Percentiles rank a stretch among this genome's conserved stretches.
These are phyloP conservation scores for Penicillium sp. DNA, from an alignment of 2,329 filamentous ascomycete genomes.

Conservation along the genomic window DNA sequence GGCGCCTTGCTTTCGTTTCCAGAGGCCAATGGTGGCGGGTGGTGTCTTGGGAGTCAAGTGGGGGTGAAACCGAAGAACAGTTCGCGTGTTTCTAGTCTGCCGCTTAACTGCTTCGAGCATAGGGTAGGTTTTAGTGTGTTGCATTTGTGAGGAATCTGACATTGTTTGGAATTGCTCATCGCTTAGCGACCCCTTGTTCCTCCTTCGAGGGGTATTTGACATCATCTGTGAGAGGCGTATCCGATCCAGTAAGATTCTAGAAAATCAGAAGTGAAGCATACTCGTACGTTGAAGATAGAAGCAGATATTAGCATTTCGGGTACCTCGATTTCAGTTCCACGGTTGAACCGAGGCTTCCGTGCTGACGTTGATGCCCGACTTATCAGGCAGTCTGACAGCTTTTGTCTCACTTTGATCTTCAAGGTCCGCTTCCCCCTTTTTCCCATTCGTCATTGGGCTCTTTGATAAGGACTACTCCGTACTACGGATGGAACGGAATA, in stretches of 20 bases:
- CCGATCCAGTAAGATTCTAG: neutral
- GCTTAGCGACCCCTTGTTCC: neutral
- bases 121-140: neutral
- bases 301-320: neutral
- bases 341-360: constrained; percentile 4
- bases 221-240: neutral
- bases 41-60: neutral
- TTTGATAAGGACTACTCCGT: neutral
- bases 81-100: constrained; percentile 3
- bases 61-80: constrained; percentile 1
- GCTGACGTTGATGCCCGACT: neutral
- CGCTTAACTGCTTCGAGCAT: constrained; percentile 2
- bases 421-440: neutral
- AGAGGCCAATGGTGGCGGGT: neutral
- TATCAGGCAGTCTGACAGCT: neutral
- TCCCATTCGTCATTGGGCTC: neutral
- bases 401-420: neutral
- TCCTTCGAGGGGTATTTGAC: constrained; percentile 1
- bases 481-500: too few species aligned
- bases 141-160: constrained; percentile 8
- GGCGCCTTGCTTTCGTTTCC: constrained; percentile 3
- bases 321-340: neutral
- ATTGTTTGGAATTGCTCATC: neutral
- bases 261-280: neutral
- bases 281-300: neutral